phyloP scores from a whole-genome alignment of 2,329 filamentous ascomycete genomes.

The Botrytis aclada region DNA sequence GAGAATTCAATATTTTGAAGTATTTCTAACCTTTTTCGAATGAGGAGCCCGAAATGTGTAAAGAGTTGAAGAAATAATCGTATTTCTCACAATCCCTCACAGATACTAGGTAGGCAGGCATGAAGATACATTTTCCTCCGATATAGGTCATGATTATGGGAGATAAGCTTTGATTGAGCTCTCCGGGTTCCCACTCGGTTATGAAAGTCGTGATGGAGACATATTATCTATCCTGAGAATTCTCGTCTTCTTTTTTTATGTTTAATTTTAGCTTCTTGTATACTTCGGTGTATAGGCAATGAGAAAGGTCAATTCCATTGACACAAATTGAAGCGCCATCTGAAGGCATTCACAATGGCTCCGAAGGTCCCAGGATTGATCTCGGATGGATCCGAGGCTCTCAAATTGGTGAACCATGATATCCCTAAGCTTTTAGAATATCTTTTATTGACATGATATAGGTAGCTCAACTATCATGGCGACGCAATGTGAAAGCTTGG shows the following conservation, averaged over 20 bases:
- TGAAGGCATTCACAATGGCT: neutral
- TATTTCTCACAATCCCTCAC: neutral
- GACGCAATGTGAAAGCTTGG: constrained; percentile 43
- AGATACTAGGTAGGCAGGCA: neutral
- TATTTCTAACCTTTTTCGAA: neutral
- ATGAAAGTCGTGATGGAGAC: neutral
- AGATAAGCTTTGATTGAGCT: constrained; percentile 8
- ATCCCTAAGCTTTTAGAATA: neutral
- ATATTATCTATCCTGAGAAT: neutral
- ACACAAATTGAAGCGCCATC: neutral
- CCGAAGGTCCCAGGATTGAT: constrained; percentile 6
- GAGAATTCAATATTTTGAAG: neutral
- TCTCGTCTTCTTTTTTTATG: neutral
- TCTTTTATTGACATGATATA: constrained; percentile 25
- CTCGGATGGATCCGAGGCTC: constrained; percentile 31
- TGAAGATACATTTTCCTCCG: constrained; percentile 10
- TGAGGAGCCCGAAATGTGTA: neutral
- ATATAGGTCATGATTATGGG: constrained; percentile 9
- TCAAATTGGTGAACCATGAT: constrained; percentile 30
- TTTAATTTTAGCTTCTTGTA: neutral
- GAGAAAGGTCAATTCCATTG: neutral
- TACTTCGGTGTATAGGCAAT: neutral
- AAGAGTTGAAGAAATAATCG: neutral
- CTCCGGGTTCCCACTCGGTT: constrained; percentile 3
- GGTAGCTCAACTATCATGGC: constrained; percentile 35